Evolutionary conservation across 2,329 filamentous ascomycete genomes (phyloP).

Genomic region (Fusarium sp.): DNA sequence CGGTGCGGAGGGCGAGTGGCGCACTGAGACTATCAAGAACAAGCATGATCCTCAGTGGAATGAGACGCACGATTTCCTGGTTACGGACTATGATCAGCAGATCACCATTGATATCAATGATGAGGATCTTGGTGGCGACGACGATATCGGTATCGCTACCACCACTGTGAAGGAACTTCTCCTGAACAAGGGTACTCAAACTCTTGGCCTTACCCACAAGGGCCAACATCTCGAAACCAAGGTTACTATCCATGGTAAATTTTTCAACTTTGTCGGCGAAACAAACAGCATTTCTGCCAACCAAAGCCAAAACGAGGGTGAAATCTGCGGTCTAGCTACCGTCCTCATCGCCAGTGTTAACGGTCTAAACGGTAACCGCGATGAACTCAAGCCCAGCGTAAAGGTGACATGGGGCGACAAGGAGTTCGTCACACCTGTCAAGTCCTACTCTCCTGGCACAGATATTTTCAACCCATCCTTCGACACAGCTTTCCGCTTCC

Average conservation of each 20-base stretch:
- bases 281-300: constrained; percentile 31
- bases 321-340: constrained; percentile 41
- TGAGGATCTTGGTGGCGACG: constrained; percentile 40
- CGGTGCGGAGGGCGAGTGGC: constrained; percentile 42
- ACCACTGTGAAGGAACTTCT: constrained; percentile 41
- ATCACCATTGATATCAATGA: constrained; percentile 41
- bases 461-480: constrained; percentile 45
- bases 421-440: constrained; percentile 38
- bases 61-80: constrained; percentile 45
- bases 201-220: constrained; percentile 37
- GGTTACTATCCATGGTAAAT: constrained; percentile 39
- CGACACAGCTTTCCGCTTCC: constrained; percentile 41
- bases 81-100: constrained; percentile 41
- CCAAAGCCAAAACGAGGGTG: constrained; percentile 31
- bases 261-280: constrained; percentile 39
- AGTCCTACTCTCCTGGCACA: constrained; percentile 40
- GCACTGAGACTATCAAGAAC: constrained; percentile 42
- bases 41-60: constrained; percentile 42
- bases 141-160: constrained; percentile 40
- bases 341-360: constrained; percentile 40
- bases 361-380: constrained; percentile 38
- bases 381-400: constrained; percentile 43
- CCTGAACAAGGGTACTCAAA: constrained; percentile 35
- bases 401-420: constrained; percentile 43
- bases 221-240: constrained; percentile 35